These are phyloP conservation scores for Penicillium pancosmium DNA, from an alignment of 495 filamentous ascomycete genomes.

Conservation along the genomic window DNA sequence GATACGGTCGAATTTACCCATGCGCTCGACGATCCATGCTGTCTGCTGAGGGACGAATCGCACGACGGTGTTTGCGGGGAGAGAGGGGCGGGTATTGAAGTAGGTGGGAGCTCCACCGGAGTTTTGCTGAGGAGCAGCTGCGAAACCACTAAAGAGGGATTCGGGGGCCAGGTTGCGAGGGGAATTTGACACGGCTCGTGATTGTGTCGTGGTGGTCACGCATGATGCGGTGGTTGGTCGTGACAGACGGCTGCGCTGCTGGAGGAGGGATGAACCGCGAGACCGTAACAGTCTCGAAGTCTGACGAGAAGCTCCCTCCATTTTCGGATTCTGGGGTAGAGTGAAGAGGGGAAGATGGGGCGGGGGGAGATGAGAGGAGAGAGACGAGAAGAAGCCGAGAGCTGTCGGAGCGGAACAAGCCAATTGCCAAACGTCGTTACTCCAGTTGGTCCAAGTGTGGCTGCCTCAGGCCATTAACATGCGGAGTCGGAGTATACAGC, in stretches of 20 bases:
- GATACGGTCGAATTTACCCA: constrained; percentile 95
- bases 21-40: constrained; percentile 98
- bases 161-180: constrained; percentile 38
- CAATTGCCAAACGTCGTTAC: background rate
- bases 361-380: constrained; percentile 20
- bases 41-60: constrained; percentile 99
- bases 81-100: constrained; percentile 62
- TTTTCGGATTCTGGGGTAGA: constrained; percentile 22
- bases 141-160: constrained; percentile 30
- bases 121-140: constrained; percentile 23
- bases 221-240: constrained; percentile 23
- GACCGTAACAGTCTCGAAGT: constrained; percentile 41
- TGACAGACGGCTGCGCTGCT: constrained; percentile 24
- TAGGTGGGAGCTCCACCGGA: constrained; percentile 40
- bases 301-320: constrained; percentile 47
- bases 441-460: constrained; percentile 14
- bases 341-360: constrained; percentile 4
- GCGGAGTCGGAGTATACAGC: background rate
- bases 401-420: constrained; percentile 7
- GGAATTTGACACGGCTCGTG: constrained; percentile 39
- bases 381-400: constrained; percentile 16
- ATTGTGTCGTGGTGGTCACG: constrained; percentile 32
- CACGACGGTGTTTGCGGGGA: constrained; percentile 92
- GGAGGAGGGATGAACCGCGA: constrained; percentile 26
- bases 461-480: constrained; percentile 32